Evolutionary conservation across 352 stramenopile genomes (phyloP).

Genomic region (Globisporangium sylvaticum): DNA sequence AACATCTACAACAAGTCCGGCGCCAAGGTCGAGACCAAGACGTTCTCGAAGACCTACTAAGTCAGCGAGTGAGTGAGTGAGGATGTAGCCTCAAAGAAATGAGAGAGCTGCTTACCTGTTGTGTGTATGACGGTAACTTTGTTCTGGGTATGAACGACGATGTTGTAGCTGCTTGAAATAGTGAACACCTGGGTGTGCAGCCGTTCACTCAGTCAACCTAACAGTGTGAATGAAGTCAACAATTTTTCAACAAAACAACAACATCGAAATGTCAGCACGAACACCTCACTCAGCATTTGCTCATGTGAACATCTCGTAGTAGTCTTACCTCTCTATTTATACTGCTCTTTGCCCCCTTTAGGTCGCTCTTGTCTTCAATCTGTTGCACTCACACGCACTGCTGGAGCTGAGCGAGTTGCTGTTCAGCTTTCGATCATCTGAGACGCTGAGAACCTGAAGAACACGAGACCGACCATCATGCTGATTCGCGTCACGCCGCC

Average conservation of each 20-base stretch:
- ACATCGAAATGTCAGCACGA: background rate
- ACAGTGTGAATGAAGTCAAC: background rate
- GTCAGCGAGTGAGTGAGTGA: background rate
- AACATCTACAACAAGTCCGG: conserved; percentile 32
- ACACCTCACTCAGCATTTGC: background rate
- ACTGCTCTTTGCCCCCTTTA: background rate
- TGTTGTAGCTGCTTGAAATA: background rate
- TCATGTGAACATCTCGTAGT: background rate
- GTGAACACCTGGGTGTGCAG: background rate
- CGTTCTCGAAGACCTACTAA: conserved; percentile 26
- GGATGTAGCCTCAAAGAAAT: background rate
- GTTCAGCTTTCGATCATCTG: background rate
- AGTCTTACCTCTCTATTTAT: background rate
- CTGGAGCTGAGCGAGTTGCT: background rate
- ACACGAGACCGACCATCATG: background rate
- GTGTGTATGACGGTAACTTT: background rate
- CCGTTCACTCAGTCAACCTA: background rate
- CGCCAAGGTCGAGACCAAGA: conserved; percentile 23
- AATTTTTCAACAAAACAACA: background rate
- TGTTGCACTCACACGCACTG: background rate
- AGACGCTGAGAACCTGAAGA: background rate
- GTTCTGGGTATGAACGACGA: background rate
- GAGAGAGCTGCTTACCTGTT: background rate
- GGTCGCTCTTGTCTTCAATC: background rate
- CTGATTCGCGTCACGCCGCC: background rate